Base-by-base conservation (phyloP, 768 basidiomycete species). In the Strobilomyces dryophilus region DNA sequence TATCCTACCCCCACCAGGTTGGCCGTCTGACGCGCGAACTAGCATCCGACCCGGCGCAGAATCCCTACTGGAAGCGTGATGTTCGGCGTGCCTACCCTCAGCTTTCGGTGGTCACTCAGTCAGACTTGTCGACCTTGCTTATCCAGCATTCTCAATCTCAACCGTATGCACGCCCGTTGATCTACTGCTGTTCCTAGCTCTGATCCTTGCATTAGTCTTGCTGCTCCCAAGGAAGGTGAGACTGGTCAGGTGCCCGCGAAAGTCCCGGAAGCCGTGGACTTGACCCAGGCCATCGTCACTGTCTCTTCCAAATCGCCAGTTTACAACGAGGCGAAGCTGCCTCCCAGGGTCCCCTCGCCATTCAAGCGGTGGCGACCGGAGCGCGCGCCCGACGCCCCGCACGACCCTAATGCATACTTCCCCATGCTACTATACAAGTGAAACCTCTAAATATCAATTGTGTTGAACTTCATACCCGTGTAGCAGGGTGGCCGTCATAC, bases 61-160 rank as follows among this genome's bases (percentile, higher is more conserved):
- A 92, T 70, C 89, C 89, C 51, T 98, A 98, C 79, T 95, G 88
- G 86, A 95, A 95, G 72, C 89, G 94, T 56, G 94, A 97, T 73
- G 89, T 95, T 62, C 85, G 93, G 52, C 84, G 94, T 47, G 83
- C 84, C 34, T 97, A 94, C 71, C 92, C 94, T n/a, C 90, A 87
- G 60, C 84, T 93, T 27, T 94, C 92, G 3, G 84, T 92, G 18
- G 78, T 98, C 53, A 90, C 91, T 5, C 94, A 98, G 73, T 66
- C 80, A 6, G 85, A 94, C 62, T 74, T 97, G 24, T 86, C 94
- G 1, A 73, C 80, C 24, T 72, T 98, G 56, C 79, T 98, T 42
- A 82, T 95, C 54, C 83, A 93, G 51, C 89, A 92, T 53, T 87
- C 90, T 7, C 73, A 76, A 50, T 65, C 75, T 27, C 78, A 75